These are phyloP conservation scores for Metschnikowia koreensis DNA, from an alignment of 805 yeast genomes.

Conservation along the genomic window DNA sequence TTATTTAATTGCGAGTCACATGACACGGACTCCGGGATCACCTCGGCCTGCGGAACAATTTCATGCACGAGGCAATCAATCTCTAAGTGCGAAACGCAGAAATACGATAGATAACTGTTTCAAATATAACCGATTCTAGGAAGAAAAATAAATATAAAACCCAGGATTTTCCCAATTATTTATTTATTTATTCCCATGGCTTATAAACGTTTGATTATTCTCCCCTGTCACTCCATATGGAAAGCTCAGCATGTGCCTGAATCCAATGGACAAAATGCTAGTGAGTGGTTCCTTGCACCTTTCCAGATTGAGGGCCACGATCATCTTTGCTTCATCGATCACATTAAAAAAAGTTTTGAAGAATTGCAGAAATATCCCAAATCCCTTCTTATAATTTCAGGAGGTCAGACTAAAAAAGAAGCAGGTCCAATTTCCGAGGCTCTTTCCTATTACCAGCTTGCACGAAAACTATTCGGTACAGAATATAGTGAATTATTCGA, in stretches of 20 bases:
- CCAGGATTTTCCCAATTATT: background rate
- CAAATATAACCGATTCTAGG: too few species aligned
- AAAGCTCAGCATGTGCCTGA: constrained; percentile 21
- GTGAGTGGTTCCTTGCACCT: constrained; percentile 65
- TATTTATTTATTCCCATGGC: background rate
- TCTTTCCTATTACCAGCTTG: constrained; percentile 51
- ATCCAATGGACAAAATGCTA: constrained; percentile 44
- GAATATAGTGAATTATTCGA: constrained; percentile 8
- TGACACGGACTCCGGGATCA: background rate
- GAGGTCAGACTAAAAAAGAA: constrained; percentile 67
- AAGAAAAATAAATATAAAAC: too few species aligned
- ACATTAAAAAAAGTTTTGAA: constrained; percentile 47
- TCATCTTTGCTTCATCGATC: constrained; percentile 63
- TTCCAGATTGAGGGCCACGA: constrained; percentile 72
- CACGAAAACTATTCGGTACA: constrained; percentile 26
- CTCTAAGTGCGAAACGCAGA: background rate
- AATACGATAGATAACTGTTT: too few species aligned
- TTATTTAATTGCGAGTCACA: background rate
- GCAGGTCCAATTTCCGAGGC: constrained; percentile 62
- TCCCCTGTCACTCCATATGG: constrained; percentile 64
- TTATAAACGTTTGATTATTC: constrained; percentile 25
- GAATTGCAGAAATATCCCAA: constrained; percentile 28
- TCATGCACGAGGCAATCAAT: background rate
- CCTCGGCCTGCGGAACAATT: background rate
- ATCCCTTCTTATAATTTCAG: constrained; percentile 49